A percentile compares a stretch with the other conserved stretches of the same genome.
These are phyloP conservation scores for Mollisia scopiformis DNA, from an alignment of 2,329 filamentous ascomycete genomes.

Conservation along the genomic window DNA sequence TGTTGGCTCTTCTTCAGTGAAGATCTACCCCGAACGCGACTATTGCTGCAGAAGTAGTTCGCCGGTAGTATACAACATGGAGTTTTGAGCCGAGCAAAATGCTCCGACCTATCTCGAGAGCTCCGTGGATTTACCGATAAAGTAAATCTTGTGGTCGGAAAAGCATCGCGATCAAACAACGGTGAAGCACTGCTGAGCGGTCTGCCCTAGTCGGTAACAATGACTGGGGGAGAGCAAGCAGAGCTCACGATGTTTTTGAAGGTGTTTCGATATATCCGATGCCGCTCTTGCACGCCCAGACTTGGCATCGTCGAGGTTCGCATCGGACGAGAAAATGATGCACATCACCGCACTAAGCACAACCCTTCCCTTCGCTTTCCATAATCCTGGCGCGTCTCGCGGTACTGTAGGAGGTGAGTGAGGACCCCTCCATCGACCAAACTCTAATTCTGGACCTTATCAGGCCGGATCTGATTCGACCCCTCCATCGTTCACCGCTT, in stretches of 20 bases:
- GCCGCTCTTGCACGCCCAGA: background rate
- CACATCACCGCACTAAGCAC: background rate
- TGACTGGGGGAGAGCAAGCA: background rate
- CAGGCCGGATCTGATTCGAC: no score
- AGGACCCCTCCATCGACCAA: no score
- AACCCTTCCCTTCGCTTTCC: background rate
- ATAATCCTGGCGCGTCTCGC: background rate
- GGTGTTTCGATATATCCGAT: background rate
- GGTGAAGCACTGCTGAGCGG: background rate
- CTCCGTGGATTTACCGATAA: background rate
- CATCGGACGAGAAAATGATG: slow-evolving; percentile 1
- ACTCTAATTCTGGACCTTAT: no score
- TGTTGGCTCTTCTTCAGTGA: background rate
- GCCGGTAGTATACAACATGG: background rate
- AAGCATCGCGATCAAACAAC: background rate
- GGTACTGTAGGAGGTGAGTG: background rate
- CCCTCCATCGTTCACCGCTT: background rate
- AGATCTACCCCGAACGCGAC: background rate
- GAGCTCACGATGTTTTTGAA: background rate
- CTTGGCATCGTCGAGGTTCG: background rate
- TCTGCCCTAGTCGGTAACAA: background rate
- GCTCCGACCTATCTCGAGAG: background rate
- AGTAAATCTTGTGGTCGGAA: background rate
- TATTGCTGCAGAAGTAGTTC: background rate
- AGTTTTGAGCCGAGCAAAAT: background rate